A percentile compares a stretch with the other conserved stretches of the same genome.
These are phyloP conservation scores for Penicillium cataractarum DNA, from an alignment of 495 filamentous ascomycete genomes.

Conservation along the genomic window DNA sequence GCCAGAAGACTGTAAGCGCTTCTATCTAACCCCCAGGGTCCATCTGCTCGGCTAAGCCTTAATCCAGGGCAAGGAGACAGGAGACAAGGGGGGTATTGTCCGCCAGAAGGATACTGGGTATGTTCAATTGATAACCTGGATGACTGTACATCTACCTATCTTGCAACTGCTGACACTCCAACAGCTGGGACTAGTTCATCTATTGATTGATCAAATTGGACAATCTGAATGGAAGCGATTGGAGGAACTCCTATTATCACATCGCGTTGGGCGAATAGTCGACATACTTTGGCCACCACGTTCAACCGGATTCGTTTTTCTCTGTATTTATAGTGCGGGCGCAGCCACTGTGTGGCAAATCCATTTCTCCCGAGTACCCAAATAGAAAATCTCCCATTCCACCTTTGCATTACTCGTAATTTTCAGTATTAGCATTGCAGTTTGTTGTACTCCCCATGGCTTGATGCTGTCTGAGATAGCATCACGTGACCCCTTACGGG, in stretches of 20 bases:
- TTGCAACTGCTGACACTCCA: constrained; percentile 11
- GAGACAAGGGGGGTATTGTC: constrained; percentile 67
- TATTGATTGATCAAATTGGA: constrained; percentile 4
- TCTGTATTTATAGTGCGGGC: constrained; percentile 35
- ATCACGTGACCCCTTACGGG: constrained; percentile 21
- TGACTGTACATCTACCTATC: not conserved
- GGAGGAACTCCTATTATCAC: constrained; percentile 9
- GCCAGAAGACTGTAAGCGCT: constrained; percentile 62
- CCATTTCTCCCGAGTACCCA: constrained; percentile 16
- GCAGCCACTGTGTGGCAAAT: constrained; percentile 16
- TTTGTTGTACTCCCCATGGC: not conserved
- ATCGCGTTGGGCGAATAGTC: constrained; percentile 18
- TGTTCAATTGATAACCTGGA: not conserved
- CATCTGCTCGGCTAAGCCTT: constrained; percentile 6
- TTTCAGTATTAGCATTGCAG: not conserved
- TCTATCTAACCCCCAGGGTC: not conserved
- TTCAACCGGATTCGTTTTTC: constrained; percentile 19
- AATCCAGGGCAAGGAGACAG: constrained; percentile 73
- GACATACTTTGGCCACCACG: constrained; percentile 10
- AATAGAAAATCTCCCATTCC: constrained; percentile 15
- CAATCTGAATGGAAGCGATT: not conserved
- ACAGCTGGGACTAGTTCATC: constrained; percentile 52
- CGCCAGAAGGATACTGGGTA: constrained; percentile 85
- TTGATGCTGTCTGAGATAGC: not conserved
- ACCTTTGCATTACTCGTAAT: not conserved